Base-by-base conservation (phyloP, 1,139 yeast genomes). In the Suhomyces chickasaworum region DNA sequence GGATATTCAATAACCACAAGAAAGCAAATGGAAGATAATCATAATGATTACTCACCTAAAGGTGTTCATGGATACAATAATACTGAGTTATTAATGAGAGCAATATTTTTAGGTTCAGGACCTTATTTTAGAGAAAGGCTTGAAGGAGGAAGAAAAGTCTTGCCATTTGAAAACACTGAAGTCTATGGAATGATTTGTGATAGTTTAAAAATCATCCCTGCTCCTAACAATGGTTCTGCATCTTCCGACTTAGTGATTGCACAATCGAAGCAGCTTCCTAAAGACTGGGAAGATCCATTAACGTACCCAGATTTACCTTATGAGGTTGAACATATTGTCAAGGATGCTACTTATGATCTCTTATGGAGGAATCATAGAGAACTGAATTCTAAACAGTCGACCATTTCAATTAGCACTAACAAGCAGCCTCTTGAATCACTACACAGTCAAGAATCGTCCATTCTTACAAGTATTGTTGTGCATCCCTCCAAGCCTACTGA, bases 61-160 rank as follows among this genome's bases (percentile, higher is more conserved):
- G 97, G 97, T 4, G 86, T 86, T 0, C 96, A 89, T 62, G 97
- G 97, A 0, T 90, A 88, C 60, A 82, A 86, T 59, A 86, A 85
- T 58, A 76, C 84, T 0, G 90, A 85, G 53, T 75, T 85, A 6
- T 69, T 89, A 48, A 89, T 90, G 96, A 71, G 96, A 46, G 91
- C 96, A 0, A 58, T 88, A 12, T 91, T 91, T 61, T 59, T 89
- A 37, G 96, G 86, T 0, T 65, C 77, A 7, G 98, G 98, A 0
- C 97, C 97, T 1, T 87, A 78, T 59, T 89, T 89, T 64, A 54
- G 57, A 23, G 46, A 56, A 27, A 55, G 55, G 37, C 61, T 75
- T 38, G 53, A 58, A 1, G 36, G 48, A 2, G 55, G 60, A 9
- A 60, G 61, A 48, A 70, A 67, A 64, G 63, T 86, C 22, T 63